Percentiles rank a stretch among this genome's conserved stretches.
Conservation (phyloP, 805 yeast species). For the Candida nemodendra region DNA sequence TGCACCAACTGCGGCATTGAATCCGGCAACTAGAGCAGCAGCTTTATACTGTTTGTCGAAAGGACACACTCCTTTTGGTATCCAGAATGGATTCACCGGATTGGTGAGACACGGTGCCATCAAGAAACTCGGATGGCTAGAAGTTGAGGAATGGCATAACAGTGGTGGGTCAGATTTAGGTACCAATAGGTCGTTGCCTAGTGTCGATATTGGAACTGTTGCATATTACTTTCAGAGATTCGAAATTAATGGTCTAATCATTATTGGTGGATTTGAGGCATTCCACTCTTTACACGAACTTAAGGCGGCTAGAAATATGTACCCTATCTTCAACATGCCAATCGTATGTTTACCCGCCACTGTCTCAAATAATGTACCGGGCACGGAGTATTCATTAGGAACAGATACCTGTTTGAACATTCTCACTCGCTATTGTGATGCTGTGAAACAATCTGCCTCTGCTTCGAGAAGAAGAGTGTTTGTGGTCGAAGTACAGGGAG, state of each 20-base stretch:
- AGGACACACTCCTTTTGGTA: constrained; percentile 89
- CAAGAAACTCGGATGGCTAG: constrained; percentile 72
- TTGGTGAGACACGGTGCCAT: constrained; percentile 87
- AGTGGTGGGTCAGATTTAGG: constrained; percentile 97
- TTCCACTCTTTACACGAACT: constrained; percentile 80
- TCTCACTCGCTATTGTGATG: constrained; percentile 89
- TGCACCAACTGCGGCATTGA: constrained; percentile 97
- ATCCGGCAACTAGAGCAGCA: constrained; percentile 88
- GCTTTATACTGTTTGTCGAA: constrained; percentile 82
- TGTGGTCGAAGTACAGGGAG: constrained; percentile 98
- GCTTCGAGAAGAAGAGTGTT: constrained; percentile 92
- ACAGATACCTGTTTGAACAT: constrained; percentile 94
- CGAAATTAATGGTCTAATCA: constrained; percentile 80
- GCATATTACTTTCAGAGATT: constrained; percentile 92
- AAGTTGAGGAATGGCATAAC: constrained; percentile 84
- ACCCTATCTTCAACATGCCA: constrained; percentile 93
- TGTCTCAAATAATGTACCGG: constrained; percentile 97
- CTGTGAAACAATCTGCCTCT: constrained; percentile 90
- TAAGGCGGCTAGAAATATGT: constrained; percentile 68
- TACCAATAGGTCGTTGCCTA: constrained; percentile 86
- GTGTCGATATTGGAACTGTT: constrained; percentile 81
- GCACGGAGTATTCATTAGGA: constrained; percentile 94
- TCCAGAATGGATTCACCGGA: constrained; percentile 92
- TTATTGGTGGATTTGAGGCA: constrained; percentile 98
- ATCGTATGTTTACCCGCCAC: constrained; percentile 94